Conservation (phyloP, 73 alveolate species). For the Effrenium voratum region DNA sequence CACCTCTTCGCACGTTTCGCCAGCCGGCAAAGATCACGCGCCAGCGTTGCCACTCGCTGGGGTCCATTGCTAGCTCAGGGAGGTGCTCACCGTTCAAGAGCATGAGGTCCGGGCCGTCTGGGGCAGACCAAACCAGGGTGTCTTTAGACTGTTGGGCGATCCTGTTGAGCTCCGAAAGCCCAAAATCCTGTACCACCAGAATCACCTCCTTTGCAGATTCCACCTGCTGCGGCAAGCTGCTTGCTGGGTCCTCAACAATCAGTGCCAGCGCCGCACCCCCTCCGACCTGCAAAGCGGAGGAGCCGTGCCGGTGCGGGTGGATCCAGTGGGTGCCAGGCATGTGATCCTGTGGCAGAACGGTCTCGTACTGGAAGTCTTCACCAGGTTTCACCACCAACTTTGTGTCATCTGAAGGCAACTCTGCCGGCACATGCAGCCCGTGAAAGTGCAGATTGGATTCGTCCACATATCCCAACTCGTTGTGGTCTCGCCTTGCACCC, state of each 20-base stretch:
- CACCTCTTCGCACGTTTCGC: background rate
- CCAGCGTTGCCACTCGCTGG: constrained; percentile 52
- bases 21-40: constrained; percentile 64
- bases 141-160: background rate
- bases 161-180: background rate
- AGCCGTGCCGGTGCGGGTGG: constrained; percentile 77
- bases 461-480: constrained; percentile 25
- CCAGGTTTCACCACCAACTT: constrained; percentile 44
- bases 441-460: constrained; percentile 81
- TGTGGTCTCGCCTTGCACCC: constrained; percentile 6
- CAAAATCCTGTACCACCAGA: constrained; percentile 48
- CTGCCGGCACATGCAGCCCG: constrained; percentile 55
- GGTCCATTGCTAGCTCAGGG: background rate
- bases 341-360: constrained; percentile 18
- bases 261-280: constrained; percentile 64
- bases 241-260: constrained; percentile 55
- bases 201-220: constrained; percentile 29
- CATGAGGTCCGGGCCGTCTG: background rate
- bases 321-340: constrained; percentile 86
- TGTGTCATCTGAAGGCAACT: constrained; percentile 61
- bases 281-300: constrained; percentile 65
- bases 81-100: constrained; percentile 33
- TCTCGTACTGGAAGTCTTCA: background rate
- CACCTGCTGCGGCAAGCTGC: constrained; percentile 34
- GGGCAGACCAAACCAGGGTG: background rate